Percentiles rank a stretch among this genome's conserved stretches.
These are phyloP conservation scores for Phytophthora sp. DNA, from an alignment of 352 stramenopile species.

Conservation along the genomic window DNA sequence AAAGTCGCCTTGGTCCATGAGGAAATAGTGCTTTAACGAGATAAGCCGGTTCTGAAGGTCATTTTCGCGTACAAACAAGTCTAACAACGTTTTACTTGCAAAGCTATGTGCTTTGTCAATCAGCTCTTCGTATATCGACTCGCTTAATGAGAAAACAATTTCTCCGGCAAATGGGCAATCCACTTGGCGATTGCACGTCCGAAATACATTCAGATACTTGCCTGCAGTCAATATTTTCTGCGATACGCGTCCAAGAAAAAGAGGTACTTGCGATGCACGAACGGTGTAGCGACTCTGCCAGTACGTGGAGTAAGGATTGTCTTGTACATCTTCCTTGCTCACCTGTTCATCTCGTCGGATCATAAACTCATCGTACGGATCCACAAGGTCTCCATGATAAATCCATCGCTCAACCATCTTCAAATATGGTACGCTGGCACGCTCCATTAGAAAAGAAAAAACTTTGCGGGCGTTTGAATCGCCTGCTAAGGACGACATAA, in stretches of 20 bases:
- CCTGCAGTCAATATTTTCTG: slow-evolving; percentile 90
- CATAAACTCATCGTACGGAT: slow-evolving; percentile 94
- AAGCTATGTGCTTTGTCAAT: slow-evolving; percentile 87
- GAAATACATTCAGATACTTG: slow-evolving; percentile 94
- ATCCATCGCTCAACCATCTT: slow-evolving; percentile 93
- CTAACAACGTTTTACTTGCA: slow-evolving; percentile 75
- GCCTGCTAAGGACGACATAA: slow-evolving; percentile 79
- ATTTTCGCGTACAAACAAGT: slow-evolving; percentile 85
- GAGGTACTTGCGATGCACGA: slow-evolving; percentile 76
- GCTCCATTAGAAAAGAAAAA: slow-evolving; percentile 86
- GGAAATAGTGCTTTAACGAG: slow-evolving; percentile 98
- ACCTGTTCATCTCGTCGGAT: slow-evolving; percentile 82
- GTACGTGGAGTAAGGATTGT: slow-evolving; percentile 91
- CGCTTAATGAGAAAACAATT: slow-evolving; percentile 68
- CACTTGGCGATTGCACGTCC: slow-evolving; percentile 77
- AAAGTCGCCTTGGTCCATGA: slow-evolving; percentile 99
- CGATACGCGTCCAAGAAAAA: slow-evolving; percentile 76
- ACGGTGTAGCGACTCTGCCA: slow-evolving; percentile 90
- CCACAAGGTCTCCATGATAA: slow-evolving; percentile 88
- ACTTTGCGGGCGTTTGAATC: slow-evolving; percentile 81
- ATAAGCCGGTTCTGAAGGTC: slow-evolving; percentile 77
- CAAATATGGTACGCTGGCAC: slow-evolving; percentile 86
- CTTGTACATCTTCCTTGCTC: slow-evolving; percentile 82
- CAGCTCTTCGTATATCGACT: slow-evolving; percentile 82
- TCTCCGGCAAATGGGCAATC: slow-evolving; percentile 81